Conservation (phyloP, 2,329 filamentous ascomycete species). For the Scopulariopsis brevicaulis region DNA sequence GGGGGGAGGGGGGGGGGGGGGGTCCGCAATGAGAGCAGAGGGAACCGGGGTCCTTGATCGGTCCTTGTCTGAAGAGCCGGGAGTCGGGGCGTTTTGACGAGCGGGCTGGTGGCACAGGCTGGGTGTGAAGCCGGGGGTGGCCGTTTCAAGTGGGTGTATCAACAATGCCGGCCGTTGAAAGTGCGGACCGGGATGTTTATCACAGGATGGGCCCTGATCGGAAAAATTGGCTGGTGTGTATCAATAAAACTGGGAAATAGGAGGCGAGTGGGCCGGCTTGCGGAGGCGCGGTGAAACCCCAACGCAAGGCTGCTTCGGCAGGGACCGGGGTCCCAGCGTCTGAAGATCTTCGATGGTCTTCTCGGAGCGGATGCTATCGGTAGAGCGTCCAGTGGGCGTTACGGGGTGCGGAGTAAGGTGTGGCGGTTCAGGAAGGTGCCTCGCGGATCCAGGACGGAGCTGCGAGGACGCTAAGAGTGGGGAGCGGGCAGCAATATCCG, state of each 20-base stretch:
- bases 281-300: neutral
- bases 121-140: constrained; percentile 2
- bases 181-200: constrained; percentile 7
- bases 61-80: neutral
- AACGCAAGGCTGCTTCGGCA: neutral
- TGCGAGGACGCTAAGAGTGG: neutral
- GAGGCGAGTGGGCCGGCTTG: neutral
- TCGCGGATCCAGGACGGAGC: neutral
- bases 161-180: constrained; percentile 13
- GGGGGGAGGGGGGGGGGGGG: constrained; percentile 4
- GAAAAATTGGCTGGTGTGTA: neutral
- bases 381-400: neutral
- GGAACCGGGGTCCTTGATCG: neutral
- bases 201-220: neutral
- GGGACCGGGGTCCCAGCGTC: neutral
- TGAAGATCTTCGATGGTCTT: neutral
- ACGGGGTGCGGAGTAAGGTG: neutral
- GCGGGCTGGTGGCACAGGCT: constrained; percentile 3
- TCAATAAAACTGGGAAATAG: neutral
- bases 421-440: neutral
- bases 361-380: neutral
- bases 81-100: neutral
- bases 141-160: constrained; percentile 15
- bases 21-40: constrained; percentile 4
- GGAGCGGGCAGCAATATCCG: neutral